Conservation (phyloP, 495 filamentous ascomycete genomes). For the Trichoderma virens region DNA sequence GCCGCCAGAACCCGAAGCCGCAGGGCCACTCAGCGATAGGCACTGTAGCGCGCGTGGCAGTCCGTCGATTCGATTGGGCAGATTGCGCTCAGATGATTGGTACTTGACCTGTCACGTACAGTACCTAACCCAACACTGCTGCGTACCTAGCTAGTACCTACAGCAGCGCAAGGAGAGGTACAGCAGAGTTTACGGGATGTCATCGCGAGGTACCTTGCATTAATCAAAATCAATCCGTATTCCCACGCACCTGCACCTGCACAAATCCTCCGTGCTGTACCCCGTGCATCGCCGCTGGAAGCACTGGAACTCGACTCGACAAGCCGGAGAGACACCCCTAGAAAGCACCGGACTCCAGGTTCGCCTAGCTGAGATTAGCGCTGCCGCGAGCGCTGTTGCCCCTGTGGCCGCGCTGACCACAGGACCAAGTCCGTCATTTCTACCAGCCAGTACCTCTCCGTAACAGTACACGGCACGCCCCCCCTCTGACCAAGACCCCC, state of each 20-base stretch:
- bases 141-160: too few species aligned
- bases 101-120: too few species aligned
- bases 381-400: background rate
- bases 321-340: background rate
- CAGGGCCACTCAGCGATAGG: constrained; percentile 4
- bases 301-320: background rate
- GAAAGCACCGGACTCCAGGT: background rate
- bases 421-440: background rate
- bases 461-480: background rate
- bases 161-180: too few species aligned
- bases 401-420: constrained; percentile 9
- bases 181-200: too few species aligned
- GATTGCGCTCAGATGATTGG: too few species aligned
- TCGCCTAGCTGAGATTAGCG: constrained; percentile 5
- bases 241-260: too few species aligned
- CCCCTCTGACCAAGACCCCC: background rate
- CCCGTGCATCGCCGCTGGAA: too few species aligned
- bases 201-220: too few species aligned
- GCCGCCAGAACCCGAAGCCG: background rate
- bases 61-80: background rate
- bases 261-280: too few species aligned
- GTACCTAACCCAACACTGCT: too few species aligned
- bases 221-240: too few species aligned
- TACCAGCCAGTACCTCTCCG: background rate
- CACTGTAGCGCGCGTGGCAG: constrained; percentile 3